A percentile compares a stretch with the other conserved stretches of the same genome.
phyloP scores from a whole-genome alignment of 306 rosid genomes.

The Lotus japonicus region DNA sequence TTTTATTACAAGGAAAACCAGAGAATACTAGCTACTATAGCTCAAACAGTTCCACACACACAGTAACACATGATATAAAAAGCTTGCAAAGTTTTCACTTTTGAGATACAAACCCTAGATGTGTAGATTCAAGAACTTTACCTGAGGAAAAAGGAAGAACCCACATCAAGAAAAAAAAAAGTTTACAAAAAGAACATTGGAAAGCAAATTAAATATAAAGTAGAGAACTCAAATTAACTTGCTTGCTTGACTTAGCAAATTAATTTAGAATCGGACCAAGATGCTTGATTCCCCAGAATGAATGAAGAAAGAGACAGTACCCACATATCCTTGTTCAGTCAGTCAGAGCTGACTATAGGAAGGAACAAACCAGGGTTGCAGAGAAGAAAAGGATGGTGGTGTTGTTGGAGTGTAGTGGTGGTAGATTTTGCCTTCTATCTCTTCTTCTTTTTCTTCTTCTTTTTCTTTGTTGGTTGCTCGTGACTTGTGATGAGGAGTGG shows the following conservation, averaged over 20 bases:
- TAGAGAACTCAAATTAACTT: slow-evolving; percentile 28
- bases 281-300: slow-evolving; percentile 84
- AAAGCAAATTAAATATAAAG: slow-evolving; percentile 11
- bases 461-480: background rate
- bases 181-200: background rate
- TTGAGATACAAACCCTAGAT: slow-evolving; percentile 24
- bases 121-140: background rate
- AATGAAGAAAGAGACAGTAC: background rate
- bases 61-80: background rate
- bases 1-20: background rate
- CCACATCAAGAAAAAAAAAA: slow-evolving; percentile 19
- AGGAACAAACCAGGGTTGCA: background rate
- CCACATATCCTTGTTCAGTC: slow-evolving; percentile 9
- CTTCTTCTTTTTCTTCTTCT: background rate
- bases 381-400: background rate
- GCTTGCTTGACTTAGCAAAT: slow-evolving; percentile 46
- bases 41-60: background rate
- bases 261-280: slow-evolving; percentile 63
- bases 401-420: background rate
- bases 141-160: background rate
- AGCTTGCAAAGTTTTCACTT: slow-evolving; percentile 9
- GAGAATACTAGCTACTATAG: background rate
- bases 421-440: background rate
- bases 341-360: too few species aligned
- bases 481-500: background rate